Conservation (phyloP, 257 asterid genomes). For the Nicotiana obtusifolia region DNA sequence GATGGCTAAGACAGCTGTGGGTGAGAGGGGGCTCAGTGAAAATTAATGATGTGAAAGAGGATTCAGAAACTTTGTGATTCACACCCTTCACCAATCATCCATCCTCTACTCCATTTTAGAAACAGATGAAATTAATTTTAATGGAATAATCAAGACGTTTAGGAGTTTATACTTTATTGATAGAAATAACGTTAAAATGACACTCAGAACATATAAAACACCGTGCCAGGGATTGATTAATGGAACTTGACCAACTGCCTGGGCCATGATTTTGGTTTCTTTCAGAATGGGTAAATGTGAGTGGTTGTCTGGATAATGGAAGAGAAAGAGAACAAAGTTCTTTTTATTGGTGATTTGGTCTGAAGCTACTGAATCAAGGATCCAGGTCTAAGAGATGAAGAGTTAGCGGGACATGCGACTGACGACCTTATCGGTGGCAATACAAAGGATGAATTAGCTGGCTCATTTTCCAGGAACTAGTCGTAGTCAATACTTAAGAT, state of each 20-base stretch:
- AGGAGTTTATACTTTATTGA: background rate
- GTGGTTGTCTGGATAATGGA: background rate
- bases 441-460: background rate
- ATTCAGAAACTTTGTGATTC: background rate
- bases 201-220: background rate
- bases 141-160: background rate
- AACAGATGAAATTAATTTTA: background rate
- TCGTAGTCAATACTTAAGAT: background rate
- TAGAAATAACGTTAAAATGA: background rate
- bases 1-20: background rate
- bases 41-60: background rate
- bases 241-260: background rate
- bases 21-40: background rate
- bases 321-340: background rate
- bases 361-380: background rate
- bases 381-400: background rate
- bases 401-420: background rate
- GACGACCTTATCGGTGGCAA: background rate
- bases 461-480: background rate
- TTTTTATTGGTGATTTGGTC: background rate
- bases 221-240: background rate
- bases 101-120: background rate
- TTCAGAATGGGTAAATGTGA: background rate
- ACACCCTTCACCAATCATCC: background rate
- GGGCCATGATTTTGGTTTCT: background rate